A percentile compares a stretch with the other conserved stretches of the same genome.
phyloP scores from a whole-genome alignment of 306 rosid species.

The cucumber (Cucumis sativus) region DNA sequence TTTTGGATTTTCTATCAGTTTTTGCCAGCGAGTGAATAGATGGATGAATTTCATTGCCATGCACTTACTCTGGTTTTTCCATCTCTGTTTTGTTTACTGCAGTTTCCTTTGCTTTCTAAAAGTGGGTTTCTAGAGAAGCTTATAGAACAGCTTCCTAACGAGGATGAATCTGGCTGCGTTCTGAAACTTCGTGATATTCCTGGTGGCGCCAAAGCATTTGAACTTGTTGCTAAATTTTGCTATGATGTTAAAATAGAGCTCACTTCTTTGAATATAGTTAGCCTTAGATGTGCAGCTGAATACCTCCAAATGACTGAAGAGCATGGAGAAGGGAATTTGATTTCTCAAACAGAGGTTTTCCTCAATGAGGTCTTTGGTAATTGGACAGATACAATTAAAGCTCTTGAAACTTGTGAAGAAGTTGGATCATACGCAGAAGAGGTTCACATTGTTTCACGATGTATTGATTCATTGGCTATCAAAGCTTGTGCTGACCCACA shows the following conservation, averaged over 20 bases:
- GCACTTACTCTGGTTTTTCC: background rate
- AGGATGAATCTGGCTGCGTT: constrained; percentile 33
- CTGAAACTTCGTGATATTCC: constrained; percentile 65
- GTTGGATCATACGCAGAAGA: constrained; percentile 52
- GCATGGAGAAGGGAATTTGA: constrained; percentile 54
- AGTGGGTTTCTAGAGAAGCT: constrained; percentile 65
- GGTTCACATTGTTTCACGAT: constrained; percentile 57
- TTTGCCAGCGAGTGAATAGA: background rate
- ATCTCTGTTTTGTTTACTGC: constrained; percentile 13
- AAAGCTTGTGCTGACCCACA: constrained; percentile 60
- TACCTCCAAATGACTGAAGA: constrained; percentile 63
- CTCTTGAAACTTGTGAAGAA: constrained; percentile 61
- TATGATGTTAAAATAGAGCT: constrained; percentile 56
- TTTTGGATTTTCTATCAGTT: background rate
- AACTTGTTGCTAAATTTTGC: constrained; percentile 55
- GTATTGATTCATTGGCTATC: constrained; percentile 69
- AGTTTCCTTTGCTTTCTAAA: constrained; percentile 87
- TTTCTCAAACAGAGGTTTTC: constrained; percentile 36
- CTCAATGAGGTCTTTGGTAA: constrained; percentile 45
- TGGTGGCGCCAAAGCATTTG: constrained; percentile 68
- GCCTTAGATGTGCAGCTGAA: constrained; percentile 78
- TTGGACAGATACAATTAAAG: constrained; percentile 60
- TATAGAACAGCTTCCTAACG: constrained; percentile 29
- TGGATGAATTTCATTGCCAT: background rate
- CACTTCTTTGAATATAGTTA: constrained; percentile 47